A percentile compares a stretch with the other conserved stretches of the same genome.
Evolutionary conservation across 495 filamentous ascomycete genomes (phyloP).

Genomic region (Melanomma pulvis-pyrius): DNA sequence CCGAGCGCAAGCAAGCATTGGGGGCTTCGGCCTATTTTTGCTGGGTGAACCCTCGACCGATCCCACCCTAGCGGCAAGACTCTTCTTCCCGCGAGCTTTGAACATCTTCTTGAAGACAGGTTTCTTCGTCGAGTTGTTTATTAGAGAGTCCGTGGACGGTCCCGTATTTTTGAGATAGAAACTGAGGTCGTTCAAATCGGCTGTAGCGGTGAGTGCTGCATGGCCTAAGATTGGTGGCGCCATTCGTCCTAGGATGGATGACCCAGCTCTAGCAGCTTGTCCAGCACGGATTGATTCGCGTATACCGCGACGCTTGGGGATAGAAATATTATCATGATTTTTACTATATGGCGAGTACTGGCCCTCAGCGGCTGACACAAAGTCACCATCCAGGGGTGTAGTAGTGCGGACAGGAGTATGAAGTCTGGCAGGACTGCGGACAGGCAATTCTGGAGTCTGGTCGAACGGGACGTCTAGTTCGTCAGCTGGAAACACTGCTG

Average conservation of each 20-base stretch:
- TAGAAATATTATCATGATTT: background rate
- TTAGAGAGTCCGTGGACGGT: background rate
- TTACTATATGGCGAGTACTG: conserved; percentile 28
- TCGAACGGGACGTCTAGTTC: background rate
- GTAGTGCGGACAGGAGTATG: background rate
- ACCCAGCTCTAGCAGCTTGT: background rate
- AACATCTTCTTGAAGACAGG: conserved; percentile 4
- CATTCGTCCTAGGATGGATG: background rate
- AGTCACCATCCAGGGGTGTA: conserved; percentile 4
- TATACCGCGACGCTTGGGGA: background rate
- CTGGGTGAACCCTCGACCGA: conserved; percentile 9
- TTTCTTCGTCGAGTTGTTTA: conserved; percentile 1
- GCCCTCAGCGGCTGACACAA: conserved; percentile 16
- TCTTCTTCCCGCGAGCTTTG: conserved; percentile 9
- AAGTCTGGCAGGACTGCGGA: conserved; percentile 10
- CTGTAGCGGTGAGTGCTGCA: background rate
- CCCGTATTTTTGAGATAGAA: conserved; percentile 25
- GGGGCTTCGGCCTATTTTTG: background rate
- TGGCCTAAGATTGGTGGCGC: conserved; percentile 19
- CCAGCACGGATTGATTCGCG: background rate
- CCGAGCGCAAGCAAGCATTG: conserved; percentile 6
- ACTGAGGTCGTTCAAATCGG: conserved; percentile 9
- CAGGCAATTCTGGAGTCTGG: background rate
- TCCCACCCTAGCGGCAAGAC: background rate
- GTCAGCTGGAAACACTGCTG: background rate